A percentile compares a stretch with the other conserved stretches of the same genome.
Evolutionary conservation across 768 basidiomycete species (phyloP).

Genomic region (Collybia mongolica): DNA sequence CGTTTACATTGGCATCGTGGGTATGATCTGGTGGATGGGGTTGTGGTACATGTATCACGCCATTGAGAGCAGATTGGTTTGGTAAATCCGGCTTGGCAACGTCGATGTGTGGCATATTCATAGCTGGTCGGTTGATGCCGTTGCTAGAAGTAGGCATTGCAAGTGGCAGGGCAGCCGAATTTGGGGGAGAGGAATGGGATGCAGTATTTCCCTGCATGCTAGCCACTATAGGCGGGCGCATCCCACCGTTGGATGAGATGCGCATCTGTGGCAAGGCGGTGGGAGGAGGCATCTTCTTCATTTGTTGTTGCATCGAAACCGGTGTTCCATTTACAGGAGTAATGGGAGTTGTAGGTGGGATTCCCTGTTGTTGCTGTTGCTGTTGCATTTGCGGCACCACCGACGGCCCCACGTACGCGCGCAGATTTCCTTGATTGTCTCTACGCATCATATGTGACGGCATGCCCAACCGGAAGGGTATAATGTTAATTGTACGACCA

Average conservation of each 20-base stretch:
- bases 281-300: conserved; percentile 65
- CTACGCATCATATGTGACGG: conserved; percentile 28
- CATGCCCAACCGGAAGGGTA: conserved; percentile 50
- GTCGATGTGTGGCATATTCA: conserved; percentile 48
- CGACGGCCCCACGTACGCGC: conserved; percentile 19
- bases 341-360: conserved; percentile 5
- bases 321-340: conserved; percentile 42
- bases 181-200: conserved; percentile 22
- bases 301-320: conserved; percentile 56
- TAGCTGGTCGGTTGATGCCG: conserved; percentile 39
- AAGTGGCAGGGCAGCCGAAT: conserved; percentile 32
- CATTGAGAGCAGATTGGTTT: conserved; percentile 27
- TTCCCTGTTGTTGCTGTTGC: conserved; percentile 8
- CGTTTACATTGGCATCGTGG: conserved; percentile 23
- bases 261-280: conserved; percentile 51
- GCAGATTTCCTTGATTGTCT: conserved; percentile 28
- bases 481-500: conserved; percentile 47
- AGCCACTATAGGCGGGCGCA: conserved; percentile 45
- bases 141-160: conserved; percentile 37
- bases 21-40: conserved; percentile 18
- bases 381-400: conserved; percentile 11
- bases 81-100: conserved; percentile 30
- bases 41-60: conserved; percentile 28
- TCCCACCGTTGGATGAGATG: conserved; percentile 57
- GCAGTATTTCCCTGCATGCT: conserved; percentile 9